Base-by-base conservation (phyloP, 1,139 yeast species). In the Suhomyces bolitotheri region DNA sequence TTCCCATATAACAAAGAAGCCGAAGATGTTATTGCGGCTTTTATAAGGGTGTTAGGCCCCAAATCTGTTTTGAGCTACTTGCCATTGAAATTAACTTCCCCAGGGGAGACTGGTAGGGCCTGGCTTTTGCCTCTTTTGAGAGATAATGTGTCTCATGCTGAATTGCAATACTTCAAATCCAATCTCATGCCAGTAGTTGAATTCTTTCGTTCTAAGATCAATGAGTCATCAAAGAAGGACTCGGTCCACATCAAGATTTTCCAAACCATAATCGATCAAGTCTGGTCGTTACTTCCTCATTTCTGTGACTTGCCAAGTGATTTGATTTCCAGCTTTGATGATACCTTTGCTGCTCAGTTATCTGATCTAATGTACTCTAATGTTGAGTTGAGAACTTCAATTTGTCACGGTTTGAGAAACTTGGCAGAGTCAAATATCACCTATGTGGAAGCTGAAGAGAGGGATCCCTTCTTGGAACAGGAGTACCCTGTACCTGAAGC, bases 41-140 rank as follows among this genome's bases (percentile, higher is more conserved):
- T 92, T 2, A 78, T 92, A 34, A 60, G 86, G 3, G 78, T 82
- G 7, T 60, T 90, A 59, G 98, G 98, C 1, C 97, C 97, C 4
- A 94, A 84, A 51, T 78, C 72, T 6, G 92, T 92, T 3, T 66
- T 92, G 41, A 63, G 77, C 33, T 67, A 76, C 7, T 71, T 92
- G 28, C 98, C 98, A 7, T 71, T 92, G 54, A 88, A 90, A 54
- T 71, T 92, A 51, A 51, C 57, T 29, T 42, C 52, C 8, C 10
- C 41, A 13, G 62, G 62, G 26, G 62, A 67, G 30, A 76, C 84
- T 15, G 96, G 96, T 32, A 78, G 97, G 59, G 97, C 97, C 31
- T 92, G 97, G 97, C 56, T 92, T 50, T 73, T 92, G 44, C 98
- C 98, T n/a, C 59, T 94, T 23, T 74, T 92, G 43, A 82, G 97